Evolutionary conservation across 2,329 filamentous ascomycete species (phyloP).

Genomic region (Colletotrichum abscissum): DNA sequence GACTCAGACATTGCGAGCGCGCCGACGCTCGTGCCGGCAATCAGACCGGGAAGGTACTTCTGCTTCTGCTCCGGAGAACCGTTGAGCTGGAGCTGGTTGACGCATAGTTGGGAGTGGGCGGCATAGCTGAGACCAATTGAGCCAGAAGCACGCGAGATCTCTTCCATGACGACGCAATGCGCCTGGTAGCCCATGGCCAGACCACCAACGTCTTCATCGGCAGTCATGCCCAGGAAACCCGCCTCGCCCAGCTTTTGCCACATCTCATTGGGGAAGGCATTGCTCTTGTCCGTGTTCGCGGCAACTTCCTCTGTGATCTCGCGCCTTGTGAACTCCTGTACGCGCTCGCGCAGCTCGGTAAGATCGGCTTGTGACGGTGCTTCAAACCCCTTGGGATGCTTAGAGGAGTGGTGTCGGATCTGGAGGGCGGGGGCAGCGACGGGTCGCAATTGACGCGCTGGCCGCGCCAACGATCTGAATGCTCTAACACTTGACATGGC

Average conservation of each 20-base stretch:
- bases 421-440: constrained; percentile 51
- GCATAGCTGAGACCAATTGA: constrained; percentile 92
- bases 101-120: constrained; percentile 94
- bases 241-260: constrained; percentile 95
- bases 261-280: constrained; percentile 90
- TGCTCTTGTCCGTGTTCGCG: constrained; percentile 82
- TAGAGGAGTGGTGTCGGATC: constrained; percentile 63
- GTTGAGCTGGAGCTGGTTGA: constrained; percentile 96
- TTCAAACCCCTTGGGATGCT: constrained; percentile 72
- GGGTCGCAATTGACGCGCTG: constrained; percentile 41
- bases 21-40: constrained; percentile 84
- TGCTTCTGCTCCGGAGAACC: constrained; percentile 82
- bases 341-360: constrained; percentile 82
- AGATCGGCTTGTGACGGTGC: constrained; percentile 80
- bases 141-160: constrained; percentile 86
- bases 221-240: constrained; percentile 91
- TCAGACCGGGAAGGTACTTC: constrained; percentile 82
- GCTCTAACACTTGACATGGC: constrained; percentile 55
- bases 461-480: constrained; percentile 49
- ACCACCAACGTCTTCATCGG: constrained; percentile 91
- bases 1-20: constrained; percentile 96
- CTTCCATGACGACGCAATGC: constrained; percentile 95
- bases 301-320: constrained; percentile 90
- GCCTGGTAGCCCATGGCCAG: constrained; percentile 95
- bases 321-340: constrained; percentile 89